These are phyloP conservation scores for Alternaria incomplexa DNA, from an alignment of 2,329 filamentous ascomycete genomes.

Conservation along the genomic window DNA sequence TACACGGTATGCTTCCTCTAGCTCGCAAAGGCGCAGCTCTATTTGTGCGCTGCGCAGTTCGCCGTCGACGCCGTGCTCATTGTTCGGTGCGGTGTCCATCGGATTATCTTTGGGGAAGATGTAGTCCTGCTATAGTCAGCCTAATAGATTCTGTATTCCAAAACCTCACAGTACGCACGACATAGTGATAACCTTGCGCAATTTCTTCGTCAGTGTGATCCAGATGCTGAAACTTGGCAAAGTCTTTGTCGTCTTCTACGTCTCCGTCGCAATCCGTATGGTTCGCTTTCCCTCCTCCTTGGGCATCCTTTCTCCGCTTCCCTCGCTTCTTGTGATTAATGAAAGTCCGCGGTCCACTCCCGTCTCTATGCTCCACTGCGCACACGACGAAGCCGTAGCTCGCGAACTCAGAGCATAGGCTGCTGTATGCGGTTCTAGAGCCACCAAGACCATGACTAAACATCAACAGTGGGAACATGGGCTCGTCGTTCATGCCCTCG, in stretches of 20 bases:
- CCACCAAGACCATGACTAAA: conserved; percentile 72
- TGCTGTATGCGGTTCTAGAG: conserved; percentile 67
- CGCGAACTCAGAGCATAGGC: conserved; percentile 69
- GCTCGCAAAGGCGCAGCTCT: conserved; percentile 67
- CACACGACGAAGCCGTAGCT: conserved; percentile 71
- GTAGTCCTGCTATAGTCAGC: conserved; percentile 55
- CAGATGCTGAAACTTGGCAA: conserved; percentile 35
- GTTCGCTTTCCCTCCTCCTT: conserved; percentile 22
- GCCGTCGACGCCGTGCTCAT: conserved; percentile 65
- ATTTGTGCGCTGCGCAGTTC: conserved; percentile 68
- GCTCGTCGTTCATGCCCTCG: conserved; percentile 40
- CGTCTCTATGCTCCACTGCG: conserved; percentile 70
- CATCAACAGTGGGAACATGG: conserved; percentile 66
- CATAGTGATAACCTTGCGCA: conserved; percentile 53
- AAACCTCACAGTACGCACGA: conserved; percentile 44
- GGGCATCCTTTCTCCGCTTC: conserved; percentile 15
- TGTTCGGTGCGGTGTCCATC: conserved; percentile 58
- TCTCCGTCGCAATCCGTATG: conserved; percentile 8
- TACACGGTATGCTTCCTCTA: conserved; percentile 67
- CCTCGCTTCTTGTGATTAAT: conserved; percentile 60
- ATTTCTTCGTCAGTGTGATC: conserved; percentile 49
- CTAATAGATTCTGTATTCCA: background rate
- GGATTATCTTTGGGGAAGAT: conserved; percentile 65
- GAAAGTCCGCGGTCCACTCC: conserved; percentile 66
- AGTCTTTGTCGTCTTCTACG: conserved; percentile 25